phyloP scores from a whole-genome alignment of 208 protist genomes.

The Acanthamoeba triangularis region DNA sequence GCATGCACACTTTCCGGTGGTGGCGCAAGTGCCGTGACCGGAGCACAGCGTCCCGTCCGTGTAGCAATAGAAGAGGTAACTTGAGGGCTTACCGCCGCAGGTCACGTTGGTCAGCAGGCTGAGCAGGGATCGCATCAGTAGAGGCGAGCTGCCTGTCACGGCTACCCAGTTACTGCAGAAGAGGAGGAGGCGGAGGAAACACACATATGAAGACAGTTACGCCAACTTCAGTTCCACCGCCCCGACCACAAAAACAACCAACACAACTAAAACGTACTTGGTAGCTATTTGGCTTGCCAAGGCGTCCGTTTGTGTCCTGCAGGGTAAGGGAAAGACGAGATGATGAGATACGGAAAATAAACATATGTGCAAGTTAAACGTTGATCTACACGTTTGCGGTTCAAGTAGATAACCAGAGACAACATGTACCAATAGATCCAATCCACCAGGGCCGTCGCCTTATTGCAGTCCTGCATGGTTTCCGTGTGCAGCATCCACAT shows the following conservation, averaged over 20 bases:
- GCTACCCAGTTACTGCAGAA: slow-evolving; percentile 3
- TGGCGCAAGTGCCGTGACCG: slow-evolving; percentile 4
- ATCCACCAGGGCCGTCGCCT: slow-evolving; percentile 8
- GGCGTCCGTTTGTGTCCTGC: not conserved
- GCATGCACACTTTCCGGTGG: slow-evolving; percentile 11
- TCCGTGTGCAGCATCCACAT: slow-evolving; percentile 37
- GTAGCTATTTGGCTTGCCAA: not conserved
- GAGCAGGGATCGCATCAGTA: not conserved
- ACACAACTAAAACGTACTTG: slow-evolving; percentile 2
- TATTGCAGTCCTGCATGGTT: slow-evolving; percentile 43
- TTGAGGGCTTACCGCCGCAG: slow-evolving; percentile 6
- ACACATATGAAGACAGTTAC: not conserved
- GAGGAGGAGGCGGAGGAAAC: not conserved
- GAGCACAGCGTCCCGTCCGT: slow-evolving; percentile 13
- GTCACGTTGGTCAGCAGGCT: slow-evolving; percentile 43
- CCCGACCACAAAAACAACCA: too few species aligned
- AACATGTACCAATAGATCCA: slow-evolving; percentile 68
- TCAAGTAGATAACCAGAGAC: too few species aligned
- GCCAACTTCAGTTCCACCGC: not conserved
- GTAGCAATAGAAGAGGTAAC: not conserved
- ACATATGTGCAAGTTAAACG: too few species aligned
- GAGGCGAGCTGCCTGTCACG: not conserved
- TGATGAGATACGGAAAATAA: not conserved
- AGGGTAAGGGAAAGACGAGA: not conserved
- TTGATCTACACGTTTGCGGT: too few species aligned